Percentiles rank a stretch among this genome's conserved stretches.
These are phyloP conservation scores for Pyrenochaeta sp. DNA, from an alignment of 2,329 filamentous ascomycete genomes.

Conservation along the genomic window DNA sequence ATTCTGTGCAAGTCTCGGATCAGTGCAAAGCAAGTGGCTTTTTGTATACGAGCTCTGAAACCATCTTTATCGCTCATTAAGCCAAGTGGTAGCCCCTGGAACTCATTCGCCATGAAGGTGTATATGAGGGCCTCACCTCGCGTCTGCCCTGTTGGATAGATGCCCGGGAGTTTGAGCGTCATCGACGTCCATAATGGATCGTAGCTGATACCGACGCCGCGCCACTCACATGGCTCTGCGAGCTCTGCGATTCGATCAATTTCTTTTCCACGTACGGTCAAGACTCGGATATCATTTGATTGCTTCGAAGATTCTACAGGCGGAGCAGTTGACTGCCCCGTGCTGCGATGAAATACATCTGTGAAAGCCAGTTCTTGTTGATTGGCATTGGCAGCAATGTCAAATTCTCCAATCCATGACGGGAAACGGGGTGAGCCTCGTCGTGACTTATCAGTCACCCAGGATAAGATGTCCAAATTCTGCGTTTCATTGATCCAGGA, in stretches of 20 bases:
- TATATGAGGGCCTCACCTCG: background rate
- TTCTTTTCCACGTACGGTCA: background rate
- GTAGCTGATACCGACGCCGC: background rate
- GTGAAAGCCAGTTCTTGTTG: constrained; percentile 6
- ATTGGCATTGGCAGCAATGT: background rate
- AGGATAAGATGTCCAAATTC: constrained; percentile 2
- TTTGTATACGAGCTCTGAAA: constrained; percentile 2
- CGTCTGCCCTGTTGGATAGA: constrained; percentile 1
- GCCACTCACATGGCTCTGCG: constrained; percentile 2
- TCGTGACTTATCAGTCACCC: background rate
- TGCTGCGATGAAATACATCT: background rate
- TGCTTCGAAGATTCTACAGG: background rate
- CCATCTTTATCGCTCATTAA: background rate
- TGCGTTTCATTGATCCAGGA: constrained; percentile 1
- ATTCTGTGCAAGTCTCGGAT: background rate
- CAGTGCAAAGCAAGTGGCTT: background rate
- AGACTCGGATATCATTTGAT: background rate
- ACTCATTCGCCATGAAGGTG: constrained; percentile 2
- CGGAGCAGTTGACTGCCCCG: background rate
- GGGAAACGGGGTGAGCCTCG: background rate
- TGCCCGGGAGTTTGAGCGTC: constrained; percentile 1
- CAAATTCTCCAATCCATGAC: constrained; percentile 7
- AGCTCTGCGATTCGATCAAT: background rate
- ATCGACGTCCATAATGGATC: constrained; percentile 3
- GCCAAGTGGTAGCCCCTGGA: background rate